A percentile compares a stretch with the other conserved stretches of the same genome.
phyloP scores from a whole-genome alignment of 345 rosid genomes.

The Melaleuca alternifolia region DNA sequence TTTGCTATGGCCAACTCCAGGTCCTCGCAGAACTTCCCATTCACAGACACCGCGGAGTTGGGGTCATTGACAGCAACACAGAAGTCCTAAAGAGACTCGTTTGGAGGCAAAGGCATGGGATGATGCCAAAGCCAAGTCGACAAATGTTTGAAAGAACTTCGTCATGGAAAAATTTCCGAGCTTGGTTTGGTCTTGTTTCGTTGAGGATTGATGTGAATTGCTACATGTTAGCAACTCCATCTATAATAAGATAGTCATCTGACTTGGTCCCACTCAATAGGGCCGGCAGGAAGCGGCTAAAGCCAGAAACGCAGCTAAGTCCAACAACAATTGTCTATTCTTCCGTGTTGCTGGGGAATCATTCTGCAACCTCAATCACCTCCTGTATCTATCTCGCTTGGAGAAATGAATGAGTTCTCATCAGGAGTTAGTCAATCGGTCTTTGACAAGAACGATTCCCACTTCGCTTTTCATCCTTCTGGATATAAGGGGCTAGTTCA shows the following conservation, averaged over 20 bases:
- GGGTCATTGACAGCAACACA: not conserved
- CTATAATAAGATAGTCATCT: not conserved
- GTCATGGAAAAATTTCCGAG: not conserved
- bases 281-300: not conserved
- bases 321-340: not conserved
- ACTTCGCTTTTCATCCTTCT: not conserved
- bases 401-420: not conserved
- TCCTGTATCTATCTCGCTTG: not conserved
- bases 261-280: not conserved
- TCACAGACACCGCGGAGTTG: not conserved
- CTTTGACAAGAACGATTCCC: not conserved
- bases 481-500: not conserved
- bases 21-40: conserved; percentile 1
- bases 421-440: not conserved
- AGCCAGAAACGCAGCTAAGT: not conserved
- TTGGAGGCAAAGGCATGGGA: not conserved
- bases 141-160: not conserved
- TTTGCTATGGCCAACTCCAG: not conserved
- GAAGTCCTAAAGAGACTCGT: not conserved
- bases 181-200: not conserved
- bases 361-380: not conserved
- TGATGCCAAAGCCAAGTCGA: not conserved
- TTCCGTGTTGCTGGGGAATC: not conserved
- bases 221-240: not conserved
- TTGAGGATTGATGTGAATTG: not conserved